Percentiles rank a stretch among this genome's conserved stretches.
These are phyloP conservation scores for Acrasis kona DNA, from an alignment of 78 protist species.

Conservation along the genomic window DNA sequence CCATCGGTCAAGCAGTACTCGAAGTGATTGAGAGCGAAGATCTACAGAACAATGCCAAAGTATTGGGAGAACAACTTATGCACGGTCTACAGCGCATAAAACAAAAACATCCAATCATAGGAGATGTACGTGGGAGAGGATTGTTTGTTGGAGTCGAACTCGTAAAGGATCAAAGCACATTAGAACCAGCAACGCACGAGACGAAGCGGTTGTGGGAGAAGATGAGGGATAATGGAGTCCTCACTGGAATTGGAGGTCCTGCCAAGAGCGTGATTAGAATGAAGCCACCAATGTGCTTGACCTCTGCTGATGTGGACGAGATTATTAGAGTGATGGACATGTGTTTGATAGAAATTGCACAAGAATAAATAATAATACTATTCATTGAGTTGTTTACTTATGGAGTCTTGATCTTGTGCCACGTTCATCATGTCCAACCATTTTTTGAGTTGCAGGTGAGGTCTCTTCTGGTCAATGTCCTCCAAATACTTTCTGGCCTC, in stretches of 20 bases:
- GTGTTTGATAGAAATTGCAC: neutral
- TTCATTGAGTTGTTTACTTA: neutral
- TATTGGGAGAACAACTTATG: neutral
- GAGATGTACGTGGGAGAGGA: constrained; percentile 75
- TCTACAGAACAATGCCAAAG: constrained; percentile 12
- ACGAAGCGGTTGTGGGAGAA: neutral
- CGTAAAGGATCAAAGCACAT: constrained; percentile 23
- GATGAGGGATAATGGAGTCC: neutral
- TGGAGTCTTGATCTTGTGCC: neutral
- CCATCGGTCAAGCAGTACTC: constrained; percentile 55
- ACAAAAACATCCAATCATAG: constrained; percentile 12
- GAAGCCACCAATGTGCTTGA: constrained; percentile 56
- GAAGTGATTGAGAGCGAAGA: constrained; percentile 20
- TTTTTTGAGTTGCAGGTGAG: too few species aligned
- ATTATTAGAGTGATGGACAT: constrained; percentile 8
- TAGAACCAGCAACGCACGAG: constrained; percentile 17
- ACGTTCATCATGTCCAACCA: too few species aligned
- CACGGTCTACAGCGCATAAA: neutral
- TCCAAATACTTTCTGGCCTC: too few species aligned
- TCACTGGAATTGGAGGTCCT: constrained; percentile 35
- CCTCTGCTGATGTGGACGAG: constrained; percentile 3
- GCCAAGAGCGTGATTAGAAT: constrained; percentile 39
- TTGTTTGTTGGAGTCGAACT: constrained; percentile 70
- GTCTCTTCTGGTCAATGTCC: too few species aligned
- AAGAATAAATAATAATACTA: neutral